phyloP scores from a whole-genome alignment of 306 rosid species.

The Vigna nakashimae region DNA sequence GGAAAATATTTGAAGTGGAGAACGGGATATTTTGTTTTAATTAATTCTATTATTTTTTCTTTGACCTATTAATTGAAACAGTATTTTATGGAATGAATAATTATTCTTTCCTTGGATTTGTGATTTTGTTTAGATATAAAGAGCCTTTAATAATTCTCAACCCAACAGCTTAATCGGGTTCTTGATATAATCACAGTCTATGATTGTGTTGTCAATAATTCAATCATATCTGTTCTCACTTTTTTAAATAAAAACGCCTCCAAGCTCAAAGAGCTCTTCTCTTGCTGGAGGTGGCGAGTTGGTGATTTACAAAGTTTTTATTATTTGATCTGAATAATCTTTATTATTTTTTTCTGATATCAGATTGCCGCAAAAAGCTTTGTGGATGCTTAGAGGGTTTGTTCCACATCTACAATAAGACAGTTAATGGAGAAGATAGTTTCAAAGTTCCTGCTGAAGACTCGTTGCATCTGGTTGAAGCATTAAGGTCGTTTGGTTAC shows the following conservation, averaged over 20 bases:
- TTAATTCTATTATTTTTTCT: conserved; percentile 23
- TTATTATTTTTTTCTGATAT: conserved; percentile 39
- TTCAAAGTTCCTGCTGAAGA: conserved; percentile 95
- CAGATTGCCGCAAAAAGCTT: conserved; percentile 97
- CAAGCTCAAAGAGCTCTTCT: neutral
- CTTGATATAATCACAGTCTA: conserved; percentile 9
- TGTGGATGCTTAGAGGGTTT: conserved; percentile 94
- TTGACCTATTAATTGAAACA: conserved; percentile 24
- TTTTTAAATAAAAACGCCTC: neutral
- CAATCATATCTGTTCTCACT: neutral
- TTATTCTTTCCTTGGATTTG: neutral
- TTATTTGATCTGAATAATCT: neutral
- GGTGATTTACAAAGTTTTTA: neutral
- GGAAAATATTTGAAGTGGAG: conserved; percentile 22
- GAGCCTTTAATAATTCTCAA: neutral
- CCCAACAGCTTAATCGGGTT: neutral
- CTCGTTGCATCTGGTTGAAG: conserved; percentile 95
- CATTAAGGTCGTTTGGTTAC: conserved; percentile 70
- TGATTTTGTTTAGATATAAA: conserved; percentile 1
- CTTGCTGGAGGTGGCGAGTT: conserved; percentile 9
- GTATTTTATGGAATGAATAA: neutral
- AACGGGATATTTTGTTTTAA: conserved; percentile 10
- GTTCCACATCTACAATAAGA: conserved; percentile 85
- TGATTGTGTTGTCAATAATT: conserved; percentile 6
- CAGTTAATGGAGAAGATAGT: conserved; percentile 88